Percentiles rank a stretch among this genome's conserved stretches.
These are phyloP conservation scores for Camillea tinctor DNA, from an alignment of 2,329 filamentous ascomycete genomes.

Conservation along the genomic window DNA sequence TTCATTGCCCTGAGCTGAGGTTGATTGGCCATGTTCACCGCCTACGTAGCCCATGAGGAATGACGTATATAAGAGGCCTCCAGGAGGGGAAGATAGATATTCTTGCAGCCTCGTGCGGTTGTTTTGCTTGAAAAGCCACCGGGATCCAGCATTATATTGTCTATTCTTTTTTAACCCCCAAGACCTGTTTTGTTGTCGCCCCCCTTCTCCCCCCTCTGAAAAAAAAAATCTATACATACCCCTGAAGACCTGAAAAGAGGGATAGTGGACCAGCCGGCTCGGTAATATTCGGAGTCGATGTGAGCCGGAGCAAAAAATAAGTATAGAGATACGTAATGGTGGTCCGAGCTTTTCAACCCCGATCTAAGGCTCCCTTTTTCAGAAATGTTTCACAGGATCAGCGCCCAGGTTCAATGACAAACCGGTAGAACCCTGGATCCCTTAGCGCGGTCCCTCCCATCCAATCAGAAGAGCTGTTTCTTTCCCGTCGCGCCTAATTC, in stretches of 20 bases:
- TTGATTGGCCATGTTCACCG: background rate
- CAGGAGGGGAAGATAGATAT: conserved; percentile 4
- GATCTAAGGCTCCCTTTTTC: conserved; percentile 1
- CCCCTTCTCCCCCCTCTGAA: too few species aligned
- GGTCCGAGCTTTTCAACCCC: background rate
- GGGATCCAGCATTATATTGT: background rate
- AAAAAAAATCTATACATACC: background rate
- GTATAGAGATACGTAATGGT: conserved; percentile 1
- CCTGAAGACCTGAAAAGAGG: background rate
- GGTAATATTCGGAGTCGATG: background rate
- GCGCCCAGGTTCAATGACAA: conserved; percentile 16
- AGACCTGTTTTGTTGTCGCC: background rate
- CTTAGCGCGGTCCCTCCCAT: background rate
- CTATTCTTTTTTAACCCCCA: background rate
- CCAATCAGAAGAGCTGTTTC: conserved; percentile 25
- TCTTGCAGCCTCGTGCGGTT: background rate
- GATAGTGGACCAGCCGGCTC: background rate
- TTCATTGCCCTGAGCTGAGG: background rate
- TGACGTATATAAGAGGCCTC: conserved; percentile 22
- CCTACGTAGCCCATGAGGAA: conserved; percentile 6
- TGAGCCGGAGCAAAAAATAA: background rate
- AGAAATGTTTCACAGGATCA: conserved; percentile 14
- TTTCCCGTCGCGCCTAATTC: conserved; percentile 29
- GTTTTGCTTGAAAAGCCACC: background rate
- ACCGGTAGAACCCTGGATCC: conserved; percentile 12